phyloP scores from a whole-genome alignment of 495 filamentous ascomycete species.

The Podospora australis region DNA sequence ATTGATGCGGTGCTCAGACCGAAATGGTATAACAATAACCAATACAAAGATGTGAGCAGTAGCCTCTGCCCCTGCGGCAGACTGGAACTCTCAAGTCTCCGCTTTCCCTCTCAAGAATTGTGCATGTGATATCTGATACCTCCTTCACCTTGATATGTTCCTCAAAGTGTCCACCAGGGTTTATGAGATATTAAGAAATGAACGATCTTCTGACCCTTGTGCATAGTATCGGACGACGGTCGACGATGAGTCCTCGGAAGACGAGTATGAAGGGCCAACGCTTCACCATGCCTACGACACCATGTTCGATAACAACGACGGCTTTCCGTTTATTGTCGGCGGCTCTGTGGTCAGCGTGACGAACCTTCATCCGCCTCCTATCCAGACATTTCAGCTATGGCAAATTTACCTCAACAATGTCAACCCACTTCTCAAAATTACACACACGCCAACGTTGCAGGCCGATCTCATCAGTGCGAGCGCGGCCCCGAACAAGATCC shows the following conservation, averaged over 20 bases:
- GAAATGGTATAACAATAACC: constrained; percentile 7
- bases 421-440: constrained; percentile 63
- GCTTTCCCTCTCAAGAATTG: constrained; percentile 30
- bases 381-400: constrained; percentile 71
- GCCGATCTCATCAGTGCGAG: constrained; percentile 45
- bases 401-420: constrained; percentile 63
- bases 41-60: constrained; percentile 2
- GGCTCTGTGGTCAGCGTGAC: constrained; percentile 41
- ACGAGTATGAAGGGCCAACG: constrained; percentile 49
- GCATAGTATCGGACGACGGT: too few relatives aligned
- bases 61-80: background rate
- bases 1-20: background rate
- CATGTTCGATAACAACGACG: constrained; percentile 46
- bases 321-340: constrained; percentile 56
- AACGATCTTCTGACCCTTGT: too few relatives aligned
- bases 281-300: constrained; percentile 49
- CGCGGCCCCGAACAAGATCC: constrained; percentile 40
- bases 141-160: too few relatives aligned
- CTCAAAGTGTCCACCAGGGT: too few relatives aligned
- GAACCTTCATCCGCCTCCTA: constrained; percentile 54
- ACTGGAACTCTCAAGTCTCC: too few relatives aligned
- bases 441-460: constrained; percentile 59
- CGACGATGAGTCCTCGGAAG: constrained; percentile 53
- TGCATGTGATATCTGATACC: too few relatives aligned
- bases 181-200: too few relatives aligned